Evolutionary conservation across 169 alveolate genomes (phyloP), one percentile per base, ranked within the genome.

Genomic region (Hammondia hammondi): DNA sequence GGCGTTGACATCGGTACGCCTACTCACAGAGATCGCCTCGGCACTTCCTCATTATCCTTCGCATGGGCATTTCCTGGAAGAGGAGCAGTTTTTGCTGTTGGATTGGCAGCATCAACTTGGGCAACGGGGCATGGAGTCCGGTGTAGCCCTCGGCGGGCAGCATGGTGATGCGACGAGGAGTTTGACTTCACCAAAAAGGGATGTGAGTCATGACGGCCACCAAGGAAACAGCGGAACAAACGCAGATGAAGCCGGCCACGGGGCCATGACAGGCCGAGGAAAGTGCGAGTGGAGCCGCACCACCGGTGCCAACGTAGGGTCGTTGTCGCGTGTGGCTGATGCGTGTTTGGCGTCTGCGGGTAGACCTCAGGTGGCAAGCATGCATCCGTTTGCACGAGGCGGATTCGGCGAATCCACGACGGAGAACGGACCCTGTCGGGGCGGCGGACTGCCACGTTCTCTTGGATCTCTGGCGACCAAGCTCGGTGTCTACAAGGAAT

Each of bases 381-480:
- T 67, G 32, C 35, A 7, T 17, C 27, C 9, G 77, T 21, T 27
- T 21, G 77, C 77, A 17, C 32, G 77, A 4, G 32, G 6, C 6
- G 77, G 32, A 4, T 17, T 27, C 27, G 77, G 77, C n/a, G 77
- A 14, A 3, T 14, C 6, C 35, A 17, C 10, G 9, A 1, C 77
- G 32, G n/a, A 67, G 32, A 17, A 4, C 24, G 35, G 77, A 7
- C 19, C 61, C 61, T 1, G 10, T 7, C 10, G 61, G 61, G 61
- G 5, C 61, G 77, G 77, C 27, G n/a, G 21, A 67, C 27, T 67
- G 77, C 32, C 35, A 17, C 35, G 77, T 67, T 67, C 77, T 9
- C 77, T 67, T 9, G 77, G 77, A 39, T 39, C 87, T 37, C 87
- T 77, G 48, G 87, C 87, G 19, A 77, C 48, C 82, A 91, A 72